Percentiles rank a stretch among this genome's conserved stretches.
These are phyloP conservation scores for Linnemannia zychae DNA, from an alignment of 192 early-diverging fungal genomes.

Conservation along the genomic window DNA sequence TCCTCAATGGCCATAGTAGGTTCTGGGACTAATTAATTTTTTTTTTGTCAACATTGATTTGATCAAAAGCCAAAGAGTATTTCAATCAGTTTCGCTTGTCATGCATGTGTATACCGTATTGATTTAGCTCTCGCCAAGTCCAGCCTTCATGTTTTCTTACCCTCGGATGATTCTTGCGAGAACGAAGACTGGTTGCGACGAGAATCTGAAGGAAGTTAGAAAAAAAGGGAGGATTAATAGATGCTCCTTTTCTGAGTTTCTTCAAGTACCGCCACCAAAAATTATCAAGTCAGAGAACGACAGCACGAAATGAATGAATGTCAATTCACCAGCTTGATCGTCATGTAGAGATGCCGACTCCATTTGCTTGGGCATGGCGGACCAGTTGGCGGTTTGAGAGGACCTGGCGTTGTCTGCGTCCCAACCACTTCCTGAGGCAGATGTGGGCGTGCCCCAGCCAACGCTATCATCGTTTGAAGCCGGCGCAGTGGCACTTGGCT, in stretches of 20 bases:
- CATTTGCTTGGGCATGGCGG: constrained; percentile 9
- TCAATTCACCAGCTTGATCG: not conserved
- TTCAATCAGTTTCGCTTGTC: not conserved
- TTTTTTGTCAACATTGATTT: not conserved
- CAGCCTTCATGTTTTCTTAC: not conserved
- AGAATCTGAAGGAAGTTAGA: not conserved
- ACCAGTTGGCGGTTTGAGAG: not conserved
- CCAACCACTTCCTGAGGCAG: not conserved
- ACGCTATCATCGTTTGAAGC: not conserved
- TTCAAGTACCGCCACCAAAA: constrained; percentile 1
- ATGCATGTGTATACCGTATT: not conserved
- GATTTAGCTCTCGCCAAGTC: too few relatives aligned
- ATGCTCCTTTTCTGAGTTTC: not conserved
- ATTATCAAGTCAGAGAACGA: too few relatives aligned
- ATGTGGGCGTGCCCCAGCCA: not conserved
- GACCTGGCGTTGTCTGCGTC: not conserved
- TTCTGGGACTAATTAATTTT: not conserved
- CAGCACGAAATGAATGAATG: not conserved
- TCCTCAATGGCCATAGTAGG: constrained; percentile 23
- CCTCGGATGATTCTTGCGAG: not conserved
- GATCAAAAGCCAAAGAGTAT: not conserved
- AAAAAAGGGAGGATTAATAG: not conserved
- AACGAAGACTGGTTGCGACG: not conserved
- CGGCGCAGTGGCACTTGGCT: not conserved
- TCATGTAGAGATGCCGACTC: constrained; percentile 9